Evolutionary conservation across 805 yeast species (phyloP), one percentile per base, ranked within the genome.

Genomic region (Monosporozyma yasuniensis): DNA sequence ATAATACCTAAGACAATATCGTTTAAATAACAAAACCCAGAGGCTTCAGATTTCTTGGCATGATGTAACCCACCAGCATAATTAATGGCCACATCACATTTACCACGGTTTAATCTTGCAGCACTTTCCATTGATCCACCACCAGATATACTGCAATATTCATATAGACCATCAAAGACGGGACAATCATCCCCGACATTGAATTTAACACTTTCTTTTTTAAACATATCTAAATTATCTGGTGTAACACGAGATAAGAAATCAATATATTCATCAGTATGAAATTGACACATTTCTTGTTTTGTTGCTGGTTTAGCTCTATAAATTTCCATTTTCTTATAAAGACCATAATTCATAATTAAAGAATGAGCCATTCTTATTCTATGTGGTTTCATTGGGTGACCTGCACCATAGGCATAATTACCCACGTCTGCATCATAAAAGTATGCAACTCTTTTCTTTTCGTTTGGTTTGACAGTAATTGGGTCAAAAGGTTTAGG

Each of bases 311-410:
- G 96, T 67, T 89, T 90, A 42, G 98, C 97, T 47, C 97, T 78
- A 68, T 90, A 90, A 46, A 93, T 87, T 66, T 93, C 98, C 96
- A 93, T 91, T 70, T 91, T 86, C 68, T 90, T 88, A 72, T 93
- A 90, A 48, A 93, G 76, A 1, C 97, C 98, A 67, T 93, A 93
- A 70, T 91, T 90, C 96, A 93, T 91, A 56, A 93, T 87, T 61
- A 93, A 75, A 41, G 96, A 87, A 68, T 93, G 98, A 7, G 98
- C 95, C 96, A 93, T 90, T 80, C 98, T 84, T 72, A 93, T 89
- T 64, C 99, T 81, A 68, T 91, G 97, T 22, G 99, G 99, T 66
- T 93, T 93, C 99, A 93, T 93, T 39, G 97, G 97, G 68, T 93
- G 99, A 27, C 96, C 96, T 4, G 96, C 93, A 50, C 98, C 98